Base-by-base conservation (phyloP, 495 filamentous ascomycete genomes). In the Corynascus novoguineensis region DNA sequence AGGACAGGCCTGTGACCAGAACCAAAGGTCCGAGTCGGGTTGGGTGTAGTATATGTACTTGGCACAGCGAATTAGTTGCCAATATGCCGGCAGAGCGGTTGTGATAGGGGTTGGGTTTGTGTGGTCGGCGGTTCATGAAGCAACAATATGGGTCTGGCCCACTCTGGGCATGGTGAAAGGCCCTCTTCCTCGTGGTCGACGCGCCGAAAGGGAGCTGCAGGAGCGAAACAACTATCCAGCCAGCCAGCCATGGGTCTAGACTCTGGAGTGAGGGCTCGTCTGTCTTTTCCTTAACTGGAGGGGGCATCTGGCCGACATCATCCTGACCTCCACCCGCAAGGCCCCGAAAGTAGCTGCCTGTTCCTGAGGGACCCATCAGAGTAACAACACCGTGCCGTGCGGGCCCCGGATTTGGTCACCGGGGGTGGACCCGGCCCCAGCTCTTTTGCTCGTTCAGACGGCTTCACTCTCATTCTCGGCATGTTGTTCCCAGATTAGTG, bases 291-390 rank as follows among this genome's bases (percentile, higher is more conserved):
- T 25, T 27, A 15, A 28, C 19, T 10, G 19, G 12, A 11, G 19
- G 2, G 14, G 19, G 17, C 21, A 22, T 15, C 21, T 12, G 21
- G 22, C 37, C 14, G 35, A 37, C 49, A 38, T 3, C 11, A 9
- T 37, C 48, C 29, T 5, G 17, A 8, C n/a, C 45, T 24, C 50
- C 17, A 53, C 14, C 34, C 29, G 8, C 53, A 9, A 35, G 53
- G 42, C 4, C 27, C 32, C 41, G n/a, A 48, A 55, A 48, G 42
- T 40, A 48, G 53, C 40, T 55, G 53, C 53, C 53, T 55, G 53
- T 48, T 55, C 34, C 44, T 55, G 53, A 40, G 11, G 28, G 24
- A 37, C 21, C 35, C 35, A 19, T 21, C n/a, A 6, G 15, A 45
- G 42, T 27, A 17, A 29, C 46, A 49, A 34, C 46, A 22, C 4